Conservation (phyloP, 2,329 filamentous ascomycete species). For the Drechmeria coniospora region DNA sequence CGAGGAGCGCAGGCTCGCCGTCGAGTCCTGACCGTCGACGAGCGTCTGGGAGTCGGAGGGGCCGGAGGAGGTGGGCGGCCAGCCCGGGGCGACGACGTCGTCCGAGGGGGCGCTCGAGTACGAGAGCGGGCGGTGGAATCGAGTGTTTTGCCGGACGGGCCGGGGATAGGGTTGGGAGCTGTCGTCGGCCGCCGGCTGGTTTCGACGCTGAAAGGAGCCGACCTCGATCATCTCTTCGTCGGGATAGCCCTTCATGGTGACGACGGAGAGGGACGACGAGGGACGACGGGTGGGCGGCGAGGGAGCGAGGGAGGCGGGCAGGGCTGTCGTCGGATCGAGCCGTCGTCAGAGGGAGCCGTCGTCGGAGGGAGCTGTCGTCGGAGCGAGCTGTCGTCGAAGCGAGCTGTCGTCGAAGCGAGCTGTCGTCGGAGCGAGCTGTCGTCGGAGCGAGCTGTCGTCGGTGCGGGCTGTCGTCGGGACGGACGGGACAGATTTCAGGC, state of each 20-base stretch:
- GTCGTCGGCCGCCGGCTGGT: conserved; percentile 12
- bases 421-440: too few species aligned
- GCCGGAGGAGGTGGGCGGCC: conserved; percentile 7
- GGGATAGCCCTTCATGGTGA: conserved; percentile 14
- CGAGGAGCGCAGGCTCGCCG: conserved; percentile 8
- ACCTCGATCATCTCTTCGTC: conserved; percentile 21
- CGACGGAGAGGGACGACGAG: neutral
- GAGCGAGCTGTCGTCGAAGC: too few species aligned
- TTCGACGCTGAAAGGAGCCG: conserved; percentile 11
- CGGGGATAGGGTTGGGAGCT: conserved; percentile 9
- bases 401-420: too few species aligned
- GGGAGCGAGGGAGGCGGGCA: too few species aligned
- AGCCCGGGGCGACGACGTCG: conserved; percentile 4
- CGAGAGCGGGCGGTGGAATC: conserved; percentile 1
- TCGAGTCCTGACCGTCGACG: conserved; percentile 13
- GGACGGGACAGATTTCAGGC: too few species aligned
- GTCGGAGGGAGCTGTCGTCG: too few species aligned
- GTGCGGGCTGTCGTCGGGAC: too few species aligned
- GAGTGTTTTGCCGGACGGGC: conserved; percentile 1
- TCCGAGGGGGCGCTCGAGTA: conserved; percentile 2
- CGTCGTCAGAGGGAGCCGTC: too few species aligned
- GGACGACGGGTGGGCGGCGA: too few species aligned
- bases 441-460: too few species aligned
- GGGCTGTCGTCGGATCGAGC: too few species aligned
- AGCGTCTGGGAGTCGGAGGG: conserved; percentile 15